Base-by-base conservation (phyloP, 495 filamentous ascomycete genomes). In the Copromyces sp. region DNA sequence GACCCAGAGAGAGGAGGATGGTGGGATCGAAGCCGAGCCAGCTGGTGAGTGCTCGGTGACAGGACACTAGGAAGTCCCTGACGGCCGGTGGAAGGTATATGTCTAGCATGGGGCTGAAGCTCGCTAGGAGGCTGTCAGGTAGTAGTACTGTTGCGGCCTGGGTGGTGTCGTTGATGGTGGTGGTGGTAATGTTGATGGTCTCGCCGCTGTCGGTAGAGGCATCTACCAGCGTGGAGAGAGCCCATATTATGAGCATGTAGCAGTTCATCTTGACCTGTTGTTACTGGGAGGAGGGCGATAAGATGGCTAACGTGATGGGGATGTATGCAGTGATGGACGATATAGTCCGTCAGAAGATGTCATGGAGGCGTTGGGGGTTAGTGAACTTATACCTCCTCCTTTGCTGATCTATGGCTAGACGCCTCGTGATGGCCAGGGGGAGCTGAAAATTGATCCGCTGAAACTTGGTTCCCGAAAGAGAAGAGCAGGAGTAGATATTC, bases 21-120 rank as follows among this genome's bases (percentile, higher is more conserved):
- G 81, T 77, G 16, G 82, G 82, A 45, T 86, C 81, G 29, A 84
- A 53, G 35, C 83, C 83, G 5, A 85, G 73, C 53, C 73, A 74
- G 32, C 68, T 76, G 16, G 81, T 81, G 9, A 80, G 42, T 24
- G 78, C 71, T 12, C 72, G 72, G 45, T 80, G 77, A 14, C 78
- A 73, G 12, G 81, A 53, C 8, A 74, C 72, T 9, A 73, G 59
- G 37, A 79, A 70, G 1, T 73, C 37, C 73, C 77, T 29, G 70
- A 72, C 8, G 76, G 73, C 47, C 17, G 53, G 29, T 37, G 53
- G 32, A 17, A 37, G 5, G 14, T 80, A 79, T 9, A 72, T 32
- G n/a, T 79, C 80, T 14, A 81, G 70, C 3, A 82, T 74, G 1
- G 77, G 78, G 5, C 71, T 69, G 9, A 82, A 70, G 11, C 70